Percentiles rank a stretch among this genome's conserved stretches.
These are phyloP conservation scores for Nemania sp. DNA, from an alignment of 2,329 filamentous ascomycete species.

Conservation along the genomic window DNA sequence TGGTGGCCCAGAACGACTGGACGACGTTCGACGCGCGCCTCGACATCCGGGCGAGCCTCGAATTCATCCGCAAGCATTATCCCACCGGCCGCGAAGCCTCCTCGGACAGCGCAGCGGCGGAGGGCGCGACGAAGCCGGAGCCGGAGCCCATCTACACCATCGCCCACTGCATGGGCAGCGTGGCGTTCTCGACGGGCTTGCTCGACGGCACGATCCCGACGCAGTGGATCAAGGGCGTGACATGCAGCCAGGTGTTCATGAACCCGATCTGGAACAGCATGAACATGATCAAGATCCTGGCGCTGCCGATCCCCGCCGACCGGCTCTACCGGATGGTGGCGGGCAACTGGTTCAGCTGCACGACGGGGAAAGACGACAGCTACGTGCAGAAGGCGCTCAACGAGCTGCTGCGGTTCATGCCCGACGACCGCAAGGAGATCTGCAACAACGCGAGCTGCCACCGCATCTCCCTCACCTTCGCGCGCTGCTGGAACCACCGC, in stretches of 20 bases:
- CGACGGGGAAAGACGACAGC: constrained; percentile 51
- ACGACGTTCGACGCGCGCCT: constrained; percentile 65
- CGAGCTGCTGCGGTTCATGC: constrained; percentile 62
- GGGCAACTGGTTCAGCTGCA: constrained; percentile 61
- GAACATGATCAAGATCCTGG: constrained; percentile 61
- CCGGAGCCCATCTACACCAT: constrained; percentile 55
- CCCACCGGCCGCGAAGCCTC: constrained; percentile 20
- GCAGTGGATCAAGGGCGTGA: constrained; percentile 61
- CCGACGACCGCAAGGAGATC: constrained; percentile 57
- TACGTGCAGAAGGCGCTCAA: constrained; percentile 57
- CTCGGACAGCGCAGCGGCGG: background rate
- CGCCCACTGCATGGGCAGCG: constrained; percentile 67
- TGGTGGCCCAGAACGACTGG: constrained; percentile 55
- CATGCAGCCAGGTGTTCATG: constrained; percentile 66
- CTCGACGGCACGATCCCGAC: constrained; percentile 64
- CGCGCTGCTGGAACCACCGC: constrained; percentile 65
- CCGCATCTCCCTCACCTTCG: constrained; percentile 63
- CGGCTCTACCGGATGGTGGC: constrained; percentile 51
- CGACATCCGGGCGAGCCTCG: constrained; percentile 61
- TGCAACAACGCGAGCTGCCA: constrained; percentile 67
- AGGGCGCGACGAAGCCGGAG: constrained; percentile 6
- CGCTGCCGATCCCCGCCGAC: constrained; percentile 54
- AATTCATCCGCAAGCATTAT: constrained; percentile 53
- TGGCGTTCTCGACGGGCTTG: constrained; percentile 61
- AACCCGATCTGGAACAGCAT: constrained; percentile 61